These are phyloP conservation scores for Chrysoporthe cubensis DNA, from an alignment of 2,329 filamentous ascomycete genomes.

Conservation along the genomic window DNA sequence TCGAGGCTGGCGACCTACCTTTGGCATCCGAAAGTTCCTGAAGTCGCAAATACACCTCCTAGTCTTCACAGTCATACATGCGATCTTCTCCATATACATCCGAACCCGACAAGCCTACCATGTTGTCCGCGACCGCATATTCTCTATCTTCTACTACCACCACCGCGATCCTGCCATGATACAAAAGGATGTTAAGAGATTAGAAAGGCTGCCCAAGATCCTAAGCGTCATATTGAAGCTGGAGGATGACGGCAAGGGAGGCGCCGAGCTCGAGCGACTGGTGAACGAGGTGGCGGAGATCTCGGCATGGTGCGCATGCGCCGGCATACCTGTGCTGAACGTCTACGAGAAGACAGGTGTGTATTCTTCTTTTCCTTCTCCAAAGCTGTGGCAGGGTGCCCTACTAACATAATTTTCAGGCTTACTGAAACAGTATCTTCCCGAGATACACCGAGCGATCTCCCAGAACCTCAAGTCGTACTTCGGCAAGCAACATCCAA, in stretches of 20 bases:
- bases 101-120: slow-evolving; percentile 80
- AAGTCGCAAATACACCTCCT: slow-evolving; percentile 66
- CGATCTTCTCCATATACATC: slow-evolving; percentile 86
- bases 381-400: neutral
- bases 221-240: slow-evolving; percentile 83
- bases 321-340: slow-evolving; percentile 84
- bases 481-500: slow-evolving; percentile 76
- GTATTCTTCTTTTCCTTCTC: slow-evolving; percentile 32
- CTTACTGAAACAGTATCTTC: slow-evolving; percentile 84
- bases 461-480: slow-evolving; percentile 82
- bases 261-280: slow-evolving; percentile 78
- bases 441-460: slow-evolving; percentile 80
- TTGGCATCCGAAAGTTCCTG: slow-evolving; percentile 66
- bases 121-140: slow-evolving; percentile 74
- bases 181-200: slow-evolving; percentile 76
- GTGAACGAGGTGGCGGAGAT: slow-evolving; percentile 92
- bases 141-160: slow-evolving; percentile 89
- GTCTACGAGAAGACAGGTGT: slow-evolving; percentile 90
- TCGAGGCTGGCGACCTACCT: slow-evolving; percentile 28
- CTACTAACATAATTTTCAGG: slow-evolving; percentile 55
- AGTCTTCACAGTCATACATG: slow-evolving; percentile 72
- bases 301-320: slow-evolving; percentile 88
- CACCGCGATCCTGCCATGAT: slow-evolving; percentile 95
- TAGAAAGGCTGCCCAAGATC: slow-evolving; percentile 79
- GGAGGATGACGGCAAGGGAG: slow-evolving; percentile 69